phyloP scores from a whole-genome alignment of 345 rosid species.

The Syzygium grande region DNA sequence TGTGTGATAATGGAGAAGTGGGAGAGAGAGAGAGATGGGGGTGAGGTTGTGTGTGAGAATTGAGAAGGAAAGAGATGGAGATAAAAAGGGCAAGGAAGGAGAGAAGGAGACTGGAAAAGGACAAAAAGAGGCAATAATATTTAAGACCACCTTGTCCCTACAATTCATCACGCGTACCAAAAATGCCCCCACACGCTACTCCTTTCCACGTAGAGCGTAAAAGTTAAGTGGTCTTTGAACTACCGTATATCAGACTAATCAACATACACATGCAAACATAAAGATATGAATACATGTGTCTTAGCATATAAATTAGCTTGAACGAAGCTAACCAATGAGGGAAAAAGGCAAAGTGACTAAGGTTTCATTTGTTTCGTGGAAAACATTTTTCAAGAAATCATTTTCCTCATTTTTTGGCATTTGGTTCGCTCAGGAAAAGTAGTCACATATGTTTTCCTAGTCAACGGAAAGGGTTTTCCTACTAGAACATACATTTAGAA shows the following conservation, averaged over 20 bases:
- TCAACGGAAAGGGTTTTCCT: no score
- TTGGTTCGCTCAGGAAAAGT: no score
- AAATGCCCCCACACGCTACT: not conserved
- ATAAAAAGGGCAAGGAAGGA: conserved; percentile 6
- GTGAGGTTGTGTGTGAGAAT: conserved; percentile 1
- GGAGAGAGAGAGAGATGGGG: not conserved
- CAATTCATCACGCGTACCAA: not conserved
- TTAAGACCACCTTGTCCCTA: not conserved
- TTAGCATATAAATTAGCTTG: not conserved
- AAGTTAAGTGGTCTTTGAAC: not conserved
- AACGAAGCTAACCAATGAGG: not conserved
- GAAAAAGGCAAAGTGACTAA: not conserved
- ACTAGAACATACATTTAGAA: no score
- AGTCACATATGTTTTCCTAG: no score
- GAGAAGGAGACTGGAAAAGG: conserved; percentile 3
- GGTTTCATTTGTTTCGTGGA: no score
- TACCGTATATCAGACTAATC: not conserved
- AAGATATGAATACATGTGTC: not conserved
- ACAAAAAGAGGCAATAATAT: not conserved
- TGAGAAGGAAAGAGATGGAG: conserved; percentile 3
- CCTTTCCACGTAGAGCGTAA: no score
- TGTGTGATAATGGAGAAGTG: not conserved
- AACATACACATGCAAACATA: not conserved
- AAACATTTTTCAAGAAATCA: no score
- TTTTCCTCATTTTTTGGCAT: no score